phyloP scores from a whole-genome alignment of 345 rosid species.

The Pelargonium nanum region DNA sequence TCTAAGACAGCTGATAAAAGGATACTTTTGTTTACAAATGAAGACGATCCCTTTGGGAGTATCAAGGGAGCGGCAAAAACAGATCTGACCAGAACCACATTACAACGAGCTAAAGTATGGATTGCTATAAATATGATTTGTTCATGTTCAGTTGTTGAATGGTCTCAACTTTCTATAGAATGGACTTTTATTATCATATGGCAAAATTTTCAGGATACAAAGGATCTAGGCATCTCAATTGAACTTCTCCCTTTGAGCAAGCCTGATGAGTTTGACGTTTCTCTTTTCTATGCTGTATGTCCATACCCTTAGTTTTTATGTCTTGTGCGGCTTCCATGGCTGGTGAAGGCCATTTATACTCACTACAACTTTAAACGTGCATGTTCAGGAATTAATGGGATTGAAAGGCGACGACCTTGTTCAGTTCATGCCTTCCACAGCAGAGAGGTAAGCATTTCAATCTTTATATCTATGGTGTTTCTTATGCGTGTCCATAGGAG shows the following conservation, averaged over 20 bases:
- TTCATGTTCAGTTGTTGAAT: constrained; percentile 5
- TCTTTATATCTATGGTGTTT: background rate
- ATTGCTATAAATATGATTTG: constrained; percentile 8
- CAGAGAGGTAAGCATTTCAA: constrained; percentile 44
- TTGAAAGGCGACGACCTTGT: constrained; percentile 49
- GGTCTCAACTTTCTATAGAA: background rate
- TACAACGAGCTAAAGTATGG: constrained; percentile 85
- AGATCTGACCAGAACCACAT: constrained; percentile 84
- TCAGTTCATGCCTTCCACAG: constrained; percentile 49
- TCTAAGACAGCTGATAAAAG: constrained; percentile 74
- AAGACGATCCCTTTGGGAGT: constrained; percentile 86
- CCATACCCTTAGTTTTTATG: constrained; percentile 14
- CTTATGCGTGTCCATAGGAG: constrained; percentile 1
- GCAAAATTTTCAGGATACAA: constrained; percentile 64
- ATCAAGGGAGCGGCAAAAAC: constrained; percentile 60
- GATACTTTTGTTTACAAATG: constrained; percentile 75
- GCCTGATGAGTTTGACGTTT: constrained; percentile 52
- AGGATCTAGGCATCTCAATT: constrained; percentile 87
- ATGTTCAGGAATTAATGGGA: constrained; percentile 74
- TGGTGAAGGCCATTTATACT: constrained; percentile 3
- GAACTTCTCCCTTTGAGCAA: constrained; percentile 75
- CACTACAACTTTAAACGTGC: background rate
- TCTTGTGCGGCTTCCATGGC: constrained; percentile 6
- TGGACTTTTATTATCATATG: background rate
- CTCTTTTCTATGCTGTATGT: constrained; percentile 59